Evolutionary conservation across 225 moss, liverwort and hornwort species (phyloP), one percentile per base, ranked within the genome.

Genomic region (Pseudisothecium myosuroides): DNA sequence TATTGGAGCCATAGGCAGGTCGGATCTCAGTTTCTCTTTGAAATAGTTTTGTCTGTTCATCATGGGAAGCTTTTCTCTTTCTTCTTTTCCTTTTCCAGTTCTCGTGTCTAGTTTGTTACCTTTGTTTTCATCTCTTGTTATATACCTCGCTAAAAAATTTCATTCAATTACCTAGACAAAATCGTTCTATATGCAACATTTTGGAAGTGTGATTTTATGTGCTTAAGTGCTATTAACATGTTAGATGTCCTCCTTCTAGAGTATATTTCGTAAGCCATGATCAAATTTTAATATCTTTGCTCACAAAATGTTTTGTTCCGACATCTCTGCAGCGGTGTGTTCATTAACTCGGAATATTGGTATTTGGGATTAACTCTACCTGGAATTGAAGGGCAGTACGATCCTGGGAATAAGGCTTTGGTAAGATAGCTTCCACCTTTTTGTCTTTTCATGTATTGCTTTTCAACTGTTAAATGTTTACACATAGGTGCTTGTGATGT

Each of bases 1-100:
- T 72, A 91, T 98, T 88, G 96, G 98, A 77, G 98, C 94, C 54
- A 96, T 98, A 41, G 96, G 98, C 90, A 95, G 96, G 96, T 96
- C 80, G 87, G 92, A 85, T 82, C 77, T 88, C 52, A 62, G 84
- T 81, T 86, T 50, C 83, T 79, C 19, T 64, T 87, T 64, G 59
- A 22, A 79, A 47, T 73, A 62, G 50, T 62, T 89, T 85, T 77
- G 41, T 76, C 64, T 88, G 47, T 74, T 63, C 52, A 37, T 79
- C 60, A 43, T 60, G 52, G 32, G 21, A 50, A 28, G 43, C 49
- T 83, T 41, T 27, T 90, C 29, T 65, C n/a, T 17, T 55, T 39
- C 15, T 37, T 28, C 19, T 39, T 54, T 41, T 50, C 47, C 28
- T 58, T 80, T 39, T 80, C 73, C 73, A 79, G 56, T 59, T 86